Evolutionary conservation across 176 grass and related monocot genomes (phyloP), one percentile per base, ranked within the genome.

Genomic region (Otatea glauca): DNA sequence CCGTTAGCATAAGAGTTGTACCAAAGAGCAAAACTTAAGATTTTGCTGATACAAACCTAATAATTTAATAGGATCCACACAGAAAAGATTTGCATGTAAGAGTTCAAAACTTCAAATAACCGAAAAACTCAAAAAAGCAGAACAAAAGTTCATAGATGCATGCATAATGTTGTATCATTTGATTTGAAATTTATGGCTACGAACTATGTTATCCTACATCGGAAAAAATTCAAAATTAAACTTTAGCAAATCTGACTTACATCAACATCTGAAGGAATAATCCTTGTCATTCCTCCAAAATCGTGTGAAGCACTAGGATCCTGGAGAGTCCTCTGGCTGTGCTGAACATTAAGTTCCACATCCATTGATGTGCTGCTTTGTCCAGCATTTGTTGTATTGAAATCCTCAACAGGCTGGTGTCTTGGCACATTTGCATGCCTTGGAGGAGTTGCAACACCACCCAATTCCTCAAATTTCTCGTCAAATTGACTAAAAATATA

Each of bases 281-380:
- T 94, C 86, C 94, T 92, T 81, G 92, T 99, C 80, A 99, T 96
- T 65, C 93, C 93, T 86, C 74, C 88, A 88, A 83, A 90, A 89
- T 96, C 91, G 17, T 96, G 86, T 14, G 84, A 94, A 85, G 70
- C 72, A 82, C 75, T 87, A 72, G 83, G 50, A 67, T 91, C 80
- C 69, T 84, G 89, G 42, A 82, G 71, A 88, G 45, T 81, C 47
- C 58, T 51, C 83, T 86, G 70, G 78, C 68, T 81, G 42, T 75
- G 74, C 73, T 85, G 68, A 83, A 75, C 23, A 91, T 74, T 83
- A 69, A 47, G 69, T 11, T 65, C 65, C 73, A 83, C 65, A 80
- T 94, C 70, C 48, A 85, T 61, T 68, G 81, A 78, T 54, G 61
- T 89, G 77, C 89, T 56, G 60, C 78, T 71, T 84, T 86, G 80